Evolutionary conservation across 371 early-diverging fungal genomes (phyloP), one percentile per base, ranked within the genome.

Genomic region (Vairimorpha ceranae): DNA sequence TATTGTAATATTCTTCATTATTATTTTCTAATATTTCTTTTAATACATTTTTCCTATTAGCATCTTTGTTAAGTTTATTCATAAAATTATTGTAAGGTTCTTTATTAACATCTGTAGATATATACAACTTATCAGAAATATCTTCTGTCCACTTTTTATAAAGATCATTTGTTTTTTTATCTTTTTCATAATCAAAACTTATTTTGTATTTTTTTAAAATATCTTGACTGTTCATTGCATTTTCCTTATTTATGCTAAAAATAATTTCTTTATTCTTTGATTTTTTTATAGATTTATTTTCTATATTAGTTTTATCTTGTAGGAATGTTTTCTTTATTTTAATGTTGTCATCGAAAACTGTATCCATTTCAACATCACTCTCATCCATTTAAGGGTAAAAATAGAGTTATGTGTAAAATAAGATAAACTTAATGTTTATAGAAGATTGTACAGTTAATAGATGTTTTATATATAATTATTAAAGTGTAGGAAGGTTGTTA

Each of bases 241-340:
- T 21, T n/a, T 48, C 21, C 14, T 48, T 48, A 14, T 48, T n/a
- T 10, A 10, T 4, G 14, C 14, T 7, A 38, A 38, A 38, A 38
- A 14, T 38, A n/a, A 48, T 48, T 4, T 4, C 12, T n/a, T 48
- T 48, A 10, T n/a, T 48, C 7, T 15, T 41, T 41, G 41, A 10
- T 21, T 51, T 51, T n/a, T 15, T 15, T 51, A 51, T n/a, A 17
- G 17, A 17, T 17, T 46, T 46, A 46, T n/a, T 46, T 17, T 8
- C 19, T 46, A 17, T 46, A 54, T 54, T 54, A 27, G 56, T 54
- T 54, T 54, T 54, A 29, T 54, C 56, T 54, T 29, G 2, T 54
- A 54, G 27, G 3, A 54, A 4, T 27, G 21, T 54, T 17, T 54
- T 54, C 6, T 54, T 48, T 12, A 54, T 54, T 25, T 25, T 54